Percentiles rank a stretch among this genome's conserved stretches.
Conservation (phyloP, 2,329 filamentous ascomycete species). For the Trichoderma polysporum region DNA sequence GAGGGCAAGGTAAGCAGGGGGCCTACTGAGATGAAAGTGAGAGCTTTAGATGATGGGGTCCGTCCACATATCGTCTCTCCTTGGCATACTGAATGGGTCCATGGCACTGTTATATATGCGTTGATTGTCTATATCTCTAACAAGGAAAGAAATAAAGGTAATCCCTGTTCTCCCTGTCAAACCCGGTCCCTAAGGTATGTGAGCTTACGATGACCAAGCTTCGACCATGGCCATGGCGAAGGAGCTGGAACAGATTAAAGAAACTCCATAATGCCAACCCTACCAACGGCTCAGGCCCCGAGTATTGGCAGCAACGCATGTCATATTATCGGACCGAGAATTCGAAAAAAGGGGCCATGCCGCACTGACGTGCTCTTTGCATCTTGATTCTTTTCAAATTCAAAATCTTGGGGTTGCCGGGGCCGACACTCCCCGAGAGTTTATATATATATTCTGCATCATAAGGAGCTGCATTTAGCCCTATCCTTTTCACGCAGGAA, state of each 20-base stretch:
- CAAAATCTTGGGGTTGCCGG: too few species aligned
- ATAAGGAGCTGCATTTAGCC: not conserved
- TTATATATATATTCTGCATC: not conserved
- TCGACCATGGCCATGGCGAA: not conserved
- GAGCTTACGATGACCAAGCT: not conserved
- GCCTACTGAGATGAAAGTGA: not conserved
- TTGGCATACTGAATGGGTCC: not conserved
- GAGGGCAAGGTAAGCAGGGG: not conserved
- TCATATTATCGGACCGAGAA: conserved; percentile 14
- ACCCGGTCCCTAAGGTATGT: not conserved
- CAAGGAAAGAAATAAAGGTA: not conserved
- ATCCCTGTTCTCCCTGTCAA: not conserved
- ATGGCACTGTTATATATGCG: not conserved
- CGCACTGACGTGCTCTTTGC: not conserved
- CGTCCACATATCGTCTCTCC: not conserved
- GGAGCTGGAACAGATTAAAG: not conserved
- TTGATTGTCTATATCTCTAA: not conserved
- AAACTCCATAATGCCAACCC: not conserved
- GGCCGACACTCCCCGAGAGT: conserved; percentile 6
- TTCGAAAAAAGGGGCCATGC: not conserved
- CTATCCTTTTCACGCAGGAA: not conserved
- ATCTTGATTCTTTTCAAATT: not conserved
- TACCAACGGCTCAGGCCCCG: not conserved
- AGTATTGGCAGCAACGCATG: not conserved
- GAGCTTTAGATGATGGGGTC: not conserved